A percentile compares a stretch with the other conserved stretches of the same genome.
Conservation (phyloP, 2,329 filamentous ascomycete genomes). For the Hortaea werneckii region DNA sequence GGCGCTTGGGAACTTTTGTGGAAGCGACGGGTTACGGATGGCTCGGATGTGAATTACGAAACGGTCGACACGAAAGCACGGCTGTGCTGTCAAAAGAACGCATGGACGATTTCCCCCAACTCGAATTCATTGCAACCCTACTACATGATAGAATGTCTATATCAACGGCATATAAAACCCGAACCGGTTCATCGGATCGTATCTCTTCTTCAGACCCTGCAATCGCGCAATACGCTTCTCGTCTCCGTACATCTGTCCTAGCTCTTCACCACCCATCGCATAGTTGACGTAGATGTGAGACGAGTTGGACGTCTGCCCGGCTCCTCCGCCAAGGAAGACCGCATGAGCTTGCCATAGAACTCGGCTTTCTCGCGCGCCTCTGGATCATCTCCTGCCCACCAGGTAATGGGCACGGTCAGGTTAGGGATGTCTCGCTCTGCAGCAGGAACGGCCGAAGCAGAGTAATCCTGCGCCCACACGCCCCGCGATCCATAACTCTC, state of each 20-base stretch:
- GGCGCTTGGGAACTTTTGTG: too few species aligned
- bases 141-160: background rate
- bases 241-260: slow-evolving; percentile 24
- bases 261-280: slow-evolving; percentile 23
- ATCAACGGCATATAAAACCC: slow-evolving; percentile 21
- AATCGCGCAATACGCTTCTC: slow-evolving; percentile 21
- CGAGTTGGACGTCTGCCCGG: background rate
- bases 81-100: too few species aligned
- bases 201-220: slow-evolving; percentile 23
- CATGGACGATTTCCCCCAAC: too few species aligned
- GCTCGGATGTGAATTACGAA: too few species aligned
- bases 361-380: slow-evolving; percentile 2
- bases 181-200: slow-evolving; percentile 24
- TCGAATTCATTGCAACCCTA: too few species aligned
- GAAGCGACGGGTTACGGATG: too few species aligned
- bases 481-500: background rate
- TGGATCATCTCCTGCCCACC: background rate
- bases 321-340: background rate
- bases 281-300: slow-evolving; percentile 28
- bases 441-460: background rate
- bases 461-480: background rate
- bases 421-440: background rate
- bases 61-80: too few species aligned
- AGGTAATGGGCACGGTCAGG: background rate
- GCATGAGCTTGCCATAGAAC: background rate